A percentile compares a stretch with the other conserved stretches of the same genome.
phyloP scores from a whole-genome alignment of 164 flowering plant species.

The Annona squamosa region DNA sequence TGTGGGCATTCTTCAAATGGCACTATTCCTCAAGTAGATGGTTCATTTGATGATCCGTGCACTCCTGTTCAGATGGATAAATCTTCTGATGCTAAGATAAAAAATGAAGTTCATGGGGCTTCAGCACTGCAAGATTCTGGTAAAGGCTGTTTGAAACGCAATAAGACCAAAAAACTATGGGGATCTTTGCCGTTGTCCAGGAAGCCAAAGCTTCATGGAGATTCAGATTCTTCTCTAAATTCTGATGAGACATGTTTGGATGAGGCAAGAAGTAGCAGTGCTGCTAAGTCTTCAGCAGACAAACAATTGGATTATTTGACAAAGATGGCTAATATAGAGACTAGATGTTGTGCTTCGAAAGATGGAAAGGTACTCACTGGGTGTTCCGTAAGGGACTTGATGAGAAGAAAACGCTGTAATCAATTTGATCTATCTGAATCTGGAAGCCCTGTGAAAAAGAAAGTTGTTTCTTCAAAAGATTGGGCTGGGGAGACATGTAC shows the following conservation, averaged over 20 bases:
- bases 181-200: conserved; percentile 51
- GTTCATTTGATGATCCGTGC: conserved; percentile 38
- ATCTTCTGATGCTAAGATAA: conserved; percentile 20
- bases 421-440: conserved; percentile 34
- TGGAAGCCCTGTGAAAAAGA: conserved; percentile 18
- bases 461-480: conserved; percentile 8
- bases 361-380: conserved; percentile 24
- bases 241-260: conserved; percentile 8
- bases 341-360: conserved; percentile 11
- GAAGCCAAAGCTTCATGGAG: conserved; percentile 18
- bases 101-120: conserved; percentile 20
- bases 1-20: conserved; percentile 16
- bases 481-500: conserved; percentile 9
- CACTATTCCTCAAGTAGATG: conserved; percentile 62
- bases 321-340: conserved; percentile 7
- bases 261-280: conserved; percentile 12
- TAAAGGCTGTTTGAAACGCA: conserved; percentile 13
- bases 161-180: conserved; percentile 31
- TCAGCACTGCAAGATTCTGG: conserved; percentile 11
- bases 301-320: conserved; percentile 16
- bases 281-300: conserved; percentile 18
- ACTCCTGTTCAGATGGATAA: conserved; percentile 18
- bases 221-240: conserved; percentile 13
- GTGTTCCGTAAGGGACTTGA: conserved; percentile 75
- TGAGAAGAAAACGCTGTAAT: conserved; percentile 69